phyloP scores from a whole-genome alignment of 768 basidiomycete genomes.

The Mycena kentingensis region DNA sequence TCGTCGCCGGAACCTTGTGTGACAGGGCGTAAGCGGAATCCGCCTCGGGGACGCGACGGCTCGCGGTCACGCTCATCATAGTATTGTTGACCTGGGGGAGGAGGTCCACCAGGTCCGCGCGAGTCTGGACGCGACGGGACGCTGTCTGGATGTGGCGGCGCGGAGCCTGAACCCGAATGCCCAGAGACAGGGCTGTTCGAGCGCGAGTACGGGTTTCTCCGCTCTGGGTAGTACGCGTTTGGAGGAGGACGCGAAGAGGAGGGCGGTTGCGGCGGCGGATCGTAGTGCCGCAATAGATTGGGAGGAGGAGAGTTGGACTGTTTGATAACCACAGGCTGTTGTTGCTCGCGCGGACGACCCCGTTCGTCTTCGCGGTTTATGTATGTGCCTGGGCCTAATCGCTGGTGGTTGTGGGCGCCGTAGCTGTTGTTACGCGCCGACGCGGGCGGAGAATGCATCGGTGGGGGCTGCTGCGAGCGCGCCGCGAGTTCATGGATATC shows the following conservation, averaged over 20 bases:
- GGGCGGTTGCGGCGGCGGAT: conserved; percentile 44
- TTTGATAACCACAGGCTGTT: no score
- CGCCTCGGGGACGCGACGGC: conserved; percentile 48
- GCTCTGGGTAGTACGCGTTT: conserved; percentile 39
- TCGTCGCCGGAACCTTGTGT: conserved; percentile 31
- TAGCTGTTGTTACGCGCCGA: not conserved
- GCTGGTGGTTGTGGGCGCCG: conserved; percentile 66
- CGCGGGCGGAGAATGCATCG: conserved; percentile 21
- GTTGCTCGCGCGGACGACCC: no score
- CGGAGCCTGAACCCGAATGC: conserved; percentile 46
- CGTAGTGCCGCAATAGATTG: conserved; percentile 32
- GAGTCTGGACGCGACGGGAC: conserved; percentile 53
- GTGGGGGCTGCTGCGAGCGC: conserved; percentile 33
- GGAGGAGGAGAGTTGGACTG: no score
- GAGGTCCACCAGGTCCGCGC: no score
- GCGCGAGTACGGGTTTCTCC: conserved; percentile 47
- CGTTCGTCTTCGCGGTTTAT: conserved; percentile 51
- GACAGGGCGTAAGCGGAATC: conserved; percentile 55
- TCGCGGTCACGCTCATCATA: conserved; percentile 34
- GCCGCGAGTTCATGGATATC: conserved; percentile 46
- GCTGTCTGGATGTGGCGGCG: conserved; percentile 40
- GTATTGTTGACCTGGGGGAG: no score
- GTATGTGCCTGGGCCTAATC: conserved; percentile 62
- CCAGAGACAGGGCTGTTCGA: conserved; percentile 52
- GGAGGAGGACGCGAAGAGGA: conserved; percentile 27